These are phyloP conservation scores for Penicillium subrubescens DNA, from an alignment of 495 filamentous ascomycete species.

Conservation along the genomic window DNA sequence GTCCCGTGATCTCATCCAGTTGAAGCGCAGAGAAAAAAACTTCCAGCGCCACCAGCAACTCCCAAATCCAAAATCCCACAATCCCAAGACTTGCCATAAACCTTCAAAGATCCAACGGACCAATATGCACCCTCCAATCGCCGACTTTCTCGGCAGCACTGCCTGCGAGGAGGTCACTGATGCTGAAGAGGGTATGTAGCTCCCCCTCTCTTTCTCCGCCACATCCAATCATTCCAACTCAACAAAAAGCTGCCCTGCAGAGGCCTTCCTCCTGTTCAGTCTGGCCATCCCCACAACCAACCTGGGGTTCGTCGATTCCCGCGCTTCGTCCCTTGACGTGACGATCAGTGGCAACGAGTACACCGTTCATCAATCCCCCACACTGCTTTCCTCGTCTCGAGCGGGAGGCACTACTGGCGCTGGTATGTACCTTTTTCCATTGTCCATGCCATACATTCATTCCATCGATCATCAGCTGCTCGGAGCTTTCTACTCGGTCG, in stretches of 20 bases:
- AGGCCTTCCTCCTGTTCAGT: conserved; percentile 84
- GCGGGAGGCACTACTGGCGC: conserved; percentile 89
- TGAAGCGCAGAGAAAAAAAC: neutral
- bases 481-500: neutral
- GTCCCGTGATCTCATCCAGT: conserved; percentile 11
- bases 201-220: neutral
- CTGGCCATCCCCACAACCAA: conserved; percentile 72
- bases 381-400: conserved; percentile 73
- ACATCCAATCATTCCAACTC: conserved; percentile 4
- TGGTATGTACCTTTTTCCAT: conserved; percentile 50
- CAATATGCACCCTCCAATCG: conserved; percentile 13
- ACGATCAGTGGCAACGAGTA: conserved; percentile 70
- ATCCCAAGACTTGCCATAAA: neutral
- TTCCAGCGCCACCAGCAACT: neutral
- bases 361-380: conserved; percentile 82
- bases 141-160: conserved; percentile 16
- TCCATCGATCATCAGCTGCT: neutral
- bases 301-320: conserved; percentile 82
- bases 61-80: neutral
- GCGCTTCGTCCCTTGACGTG: conserved; percentile 64
- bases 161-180: conserved; percentile 52
- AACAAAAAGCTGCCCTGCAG: conserved; percentile 45
- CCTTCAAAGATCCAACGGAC: neutral
- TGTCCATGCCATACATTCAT: neutral
- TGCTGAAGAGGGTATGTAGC: conserved; percentile 65